phyloP scores from a whole-genome alignment of 2,329 filamentous ascomycete genomes.

The Pseudogymnoascus destructans region DNA sequence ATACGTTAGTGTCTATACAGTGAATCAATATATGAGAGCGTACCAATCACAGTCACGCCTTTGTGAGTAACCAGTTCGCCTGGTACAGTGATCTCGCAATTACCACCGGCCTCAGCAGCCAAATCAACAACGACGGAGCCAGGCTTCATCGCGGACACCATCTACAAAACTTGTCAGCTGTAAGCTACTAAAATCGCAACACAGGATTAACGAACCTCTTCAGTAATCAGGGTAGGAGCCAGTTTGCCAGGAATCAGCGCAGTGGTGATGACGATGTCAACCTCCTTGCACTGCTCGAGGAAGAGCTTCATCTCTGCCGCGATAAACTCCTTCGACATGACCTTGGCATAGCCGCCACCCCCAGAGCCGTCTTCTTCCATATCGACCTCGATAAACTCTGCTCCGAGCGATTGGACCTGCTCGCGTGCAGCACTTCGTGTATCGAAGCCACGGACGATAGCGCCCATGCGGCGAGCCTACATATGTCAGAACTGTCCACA shows the following conservation, averaged over 20 bases:
- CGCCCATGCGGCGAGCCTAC: conserved; percentile 66
- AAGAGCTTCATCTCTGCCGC: conserved; percentile 90
- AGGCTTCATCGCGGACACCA: conserved; percentile 57
- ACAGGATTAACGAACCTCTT: conserved; percentile 32
- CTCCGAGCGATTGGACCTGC: conserved; percentile 80
- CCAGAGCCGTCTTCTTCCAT: conserved; percentile 74
- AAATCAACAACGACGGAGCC: conserved; percentile 82
- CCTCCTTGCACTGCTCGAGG: conserved; percentile 71
- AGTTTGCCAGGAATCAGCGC: conserved; percentile 78
- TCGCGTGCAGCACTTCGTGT: conserved; percentile 79
- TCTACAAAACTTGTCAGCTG: conserved; percentile 35
- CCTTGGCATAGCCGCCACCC: conserved; percentile 78
- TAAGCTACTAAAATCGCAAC: background rate
- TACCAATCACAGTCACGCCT: conserved; percentile 73
- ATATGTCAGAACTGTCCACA: conserved; percentile 12
- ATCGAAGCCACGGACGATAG: conserved; percentile 82
- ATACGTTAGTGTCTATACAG: conserved; percentile 18
- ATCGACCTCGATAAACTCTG: conserved; percentile 80
- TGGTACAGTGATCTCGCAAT: conserved; percentile 69
- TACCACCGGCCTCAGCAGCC: conserved; percentile 76
- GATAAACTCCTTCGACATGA: conserved; percentile 90
- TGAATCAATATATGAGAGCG: conserved; percentile 18
- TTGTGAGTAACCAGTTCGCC: conserved; percentile 59
- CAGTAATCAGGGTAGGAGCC: conserved; percentile 73
- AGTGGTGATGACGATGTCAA: conserved; percentile 87